phyloP scores from a whole-genome alignment of 208 protist genomes.

The Crithidia mellificae region DNA sequence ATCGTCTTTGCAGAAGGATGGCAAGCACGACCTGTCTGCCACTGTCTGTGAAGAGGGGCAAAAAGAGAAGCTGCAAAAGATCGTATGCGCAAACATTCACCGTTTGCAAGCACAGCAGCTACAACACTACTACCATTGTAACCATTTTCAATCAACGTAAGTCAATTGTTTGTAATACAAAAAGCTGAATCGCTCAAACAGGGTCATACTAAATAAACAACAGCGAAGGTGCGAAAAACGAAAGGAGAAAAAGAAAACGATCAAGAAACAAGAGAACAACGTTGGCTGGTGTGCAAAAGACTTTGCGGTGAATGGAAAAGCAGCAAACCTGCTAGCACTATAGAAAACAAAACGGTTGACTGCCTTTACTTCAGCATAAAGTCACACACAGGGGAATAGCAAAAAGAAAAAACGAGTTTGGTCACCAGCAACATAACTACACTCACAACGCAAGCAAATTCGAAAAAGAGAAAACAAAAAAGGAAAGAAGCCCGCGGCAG shows the following conservation, averaged over 20 bases:
- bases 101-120: too few species aligned
- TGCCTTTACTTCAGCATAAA: background rate
- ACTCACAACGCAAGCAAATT: background rate
- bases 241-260: slow-evolving; percentile 15
- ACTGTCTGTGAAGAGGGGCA: too few species aligned
- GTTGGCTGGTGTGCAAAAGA: too few species aligned
- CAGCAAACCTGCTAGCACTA: background rate
- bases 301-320: background rate
- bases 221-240: background rate
- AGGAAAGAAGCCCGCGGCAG: background rate
- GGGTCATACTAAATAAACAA: slow-evolving; percentile 2
- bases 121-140: too few species aligned
- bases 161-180: background rate
- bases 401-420: too few species aligned
- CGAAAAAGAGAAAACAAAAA: background rate
- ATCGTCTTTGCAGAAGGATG: too few species aligned
- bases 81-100: too few species aligned
- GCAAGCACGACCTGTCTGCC: too few species aligned
- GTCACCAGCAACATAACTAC: too few species aligned
- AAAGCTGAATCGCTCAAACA: slow-evolving; percentile 10
- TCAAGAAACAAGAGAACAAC: background rate
- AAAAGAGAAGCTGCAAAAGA: too few species aligned
- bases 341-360: background rate
- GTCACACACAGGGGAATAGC: background rate
- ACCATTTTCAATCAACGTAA: too few species aligned